Evolutionary conservation across 805 yeast genomes (phyloP).

Genomic region (Saturnispora saitoi): DNA sequence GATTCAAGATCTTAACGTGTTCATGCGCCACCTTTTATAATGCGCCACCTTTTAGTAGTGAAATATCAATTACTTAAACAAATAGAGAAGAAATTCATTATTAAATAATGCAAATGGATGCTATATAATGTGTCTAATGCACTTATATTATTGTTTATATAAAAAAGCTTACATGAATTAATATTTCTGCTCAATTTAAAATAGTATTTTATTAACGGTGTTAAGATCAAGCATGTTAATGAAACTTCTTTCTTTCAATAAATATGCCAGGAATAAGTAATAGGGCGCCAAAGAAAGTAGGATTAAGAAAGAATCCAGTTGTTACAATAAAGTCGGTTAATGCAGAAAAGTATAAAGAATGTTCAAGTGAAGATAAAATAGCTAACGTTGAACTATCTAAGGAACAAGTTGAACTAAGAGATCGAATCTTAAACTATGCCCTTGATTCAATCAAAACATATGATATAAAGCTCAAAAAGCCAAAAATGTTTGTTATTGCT

Average conservation of each 20-base stretch:
- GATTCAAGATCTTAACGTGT: not conserved
- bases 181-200: no score
- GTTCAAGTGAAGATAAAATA: conserved; percentile 25
- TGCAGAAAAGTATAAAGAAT: conserved; percentile 1
- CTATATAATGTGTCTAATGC: no score
- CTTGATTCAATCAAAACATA: conserved; percentile 18
- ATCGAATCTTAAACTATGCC: conserved; percentile 26
- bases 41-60: no score
- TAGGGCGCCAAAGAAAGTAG: not conserved
- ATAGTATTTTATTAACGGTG: conserved; percentile 2
- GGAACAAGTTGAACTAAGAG: conserved; percentile 30
- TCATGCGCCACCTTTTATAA: not conserved
- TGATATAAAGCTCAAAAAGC: conserved; percentile 17
- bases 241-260: not conserved
- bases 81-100: no score
- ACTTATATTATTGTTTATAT: no score
- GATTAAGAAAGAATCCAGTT: not conserved
- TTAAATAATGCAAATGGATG: no score
- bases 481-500: conserved; percentile 33
- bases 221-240: not conserved
- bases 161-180: no score
- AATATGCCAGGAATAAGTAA: not conserved
- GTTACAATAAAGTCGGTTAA: not conserved
- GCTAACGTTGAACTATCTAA: conserved; percentile 30
- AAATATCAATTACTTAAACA: no score